phyloP scores from a whole-genome alignment of 2,329 filamentous ascomycete species.

The Shiraia bambusicola region DNA sequence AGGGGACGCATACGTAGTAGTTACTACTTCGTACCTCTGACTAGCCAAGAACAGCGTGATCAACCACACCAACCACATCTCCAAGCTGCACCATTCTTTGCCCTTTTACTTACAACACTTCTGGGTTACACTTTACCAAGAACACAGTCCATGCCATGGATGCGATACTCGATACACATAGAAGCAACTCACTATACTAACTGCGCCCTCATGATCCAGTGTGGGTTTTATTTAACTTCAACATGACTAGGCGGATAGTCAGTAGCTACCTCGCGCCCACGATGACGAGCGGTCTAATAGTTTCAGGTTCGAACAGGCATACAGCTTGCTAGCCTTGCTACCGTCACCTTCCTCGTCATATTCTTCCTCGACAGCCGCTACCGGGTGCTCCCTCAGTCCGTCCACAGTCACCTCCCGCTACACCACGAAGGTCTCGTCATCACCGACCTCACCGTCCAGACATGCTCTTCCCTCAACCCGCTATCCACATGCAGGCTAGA shows the following conservation, averaged over 20 bases:
- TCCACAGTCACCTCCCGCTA: conserved; percentile 80
- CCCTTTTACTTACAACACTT: background rate
- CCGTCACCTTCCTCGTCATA: conserved; percentile 66
- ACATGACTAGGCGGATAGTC: conserved; percentile 46
- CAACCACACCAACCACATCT: conserved; percentile 14
- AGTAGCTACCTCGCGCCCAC: conserved; percentile 4
- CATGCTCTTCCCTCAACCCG: conserved; percentile 71
- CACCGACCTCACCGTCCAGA: conserved; percentile 78
- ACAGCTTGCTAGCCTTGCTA: conserved; percentile 69
- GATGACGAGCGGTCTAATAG: conserved; percentile 14
- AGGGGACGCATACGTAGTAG: conserved; percentile 16
- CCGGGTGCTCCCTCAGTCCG: conserved; percentile 77
- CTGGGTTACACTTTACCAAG: background rate
- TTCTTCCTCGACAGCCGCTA: conserved; percentile 88
- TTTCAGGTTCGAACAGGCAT: conserved; percentile 61
- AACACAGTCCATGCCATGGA: conserved; percentile 16
- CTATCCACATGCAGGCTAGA: conserved; percentile 78
- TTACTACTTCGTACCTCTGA: conserved; percentile 8
- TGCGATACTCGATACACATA: conserved; percentile 3
- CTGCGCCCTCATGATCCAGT: conserved; percentile 12
- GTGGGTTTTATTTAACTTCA: conserved; percentile 16
- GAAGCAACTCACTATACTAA: conserved; percentile 7
- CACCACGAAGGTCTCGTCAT: conserved; percentile 83
- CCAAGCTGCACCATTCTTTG: conserved; percentile 10
- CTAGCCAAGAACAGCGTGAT: conserved; percentile 19